Conservation (phyloP, 345 rosid genomes). For the Dovyalis caffra region DNA sequence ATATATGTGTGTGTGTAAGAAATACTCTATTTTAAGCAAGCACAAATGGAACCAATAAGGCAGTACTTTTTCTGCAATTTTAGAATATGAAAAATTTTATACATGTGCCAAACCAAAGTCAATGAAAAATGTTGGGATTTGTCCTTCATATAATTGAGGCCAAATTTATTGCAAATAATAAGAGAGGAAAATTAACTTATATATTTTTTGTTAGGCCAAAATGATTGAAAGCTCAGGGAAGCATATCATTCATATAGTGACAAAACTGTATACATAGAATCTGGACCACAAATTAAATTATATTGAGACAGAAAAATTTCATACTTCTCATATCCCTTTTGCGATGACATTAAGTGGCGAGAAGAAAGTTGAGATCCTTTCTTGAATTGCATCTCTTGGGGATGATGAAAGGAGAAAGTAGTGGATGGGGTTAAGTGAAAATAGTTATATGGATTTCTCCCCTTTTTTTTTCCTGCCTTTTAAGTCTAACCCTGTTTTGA, state of each 20-base stretch:
- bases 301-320: neutral
- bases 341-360: neutral
- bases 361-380: slow-evolving; percentile 13
- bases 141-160: neutral
- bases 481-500: neutral
- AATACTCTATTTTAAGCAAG: neutral
- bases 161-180: neutral
- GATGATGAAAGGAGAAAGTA: slow-evolving; percentile 7
- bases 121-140: neutral
- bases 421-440: slow-evolving; percentile 19
- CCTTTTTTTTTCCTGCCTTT: neutral
- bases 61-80: neutral
- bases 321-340: neutral
- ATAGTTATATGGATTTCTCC: neutral
- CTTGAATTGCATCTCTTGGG: slow-evolving; percentile 4
- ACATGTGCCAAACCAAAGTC: no score
- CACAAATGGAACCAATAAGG: neutral
- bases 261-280: neutral
- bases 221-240: neutral
- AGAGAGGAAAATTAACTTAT: neutral
- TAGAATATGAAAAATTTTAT: no score
- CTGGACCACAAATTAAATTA: neutral
- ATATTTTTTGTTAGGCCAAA: neutral
- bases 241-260: neutral
- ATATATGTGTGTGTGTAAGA: no score